These are phyloP conservation scores for Fusarium sp. DNA, from an alignment of 2,329 filamentous ascomycete species.

Conservation along the genomic window DNA sequence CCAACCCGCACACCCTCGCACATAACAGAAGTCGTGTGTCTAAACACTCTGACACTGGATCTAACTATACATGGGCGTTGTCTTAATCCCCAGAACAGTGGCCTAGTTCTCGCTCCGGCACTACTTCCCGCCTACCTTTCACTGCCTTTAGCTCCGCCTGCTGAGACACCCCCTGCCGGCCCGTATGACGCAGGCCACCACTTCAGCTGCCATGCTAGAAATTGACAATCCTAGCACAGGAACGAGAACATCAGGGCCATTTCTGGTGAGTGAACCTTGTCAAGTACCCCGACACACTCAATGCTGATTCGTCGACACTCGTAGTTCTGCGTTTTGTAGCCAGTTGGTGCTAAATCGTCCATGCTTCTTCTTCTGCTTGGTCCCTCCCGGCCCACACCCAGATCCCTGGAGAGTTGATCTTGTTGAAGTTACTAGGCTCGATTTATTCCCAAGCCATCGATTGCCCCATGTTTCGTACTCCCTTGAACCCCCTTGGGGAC, in stretches of 20 bases:
- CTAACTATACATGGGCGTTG: constrained; percentile 18
- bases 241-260: constrained; percentile 39
- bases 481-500: constrained; percentile 47
- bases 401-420: constrained; percentile 55
- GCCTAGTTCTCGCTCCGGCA: constrained; percentile 41
- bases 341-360: constrained; percentile 45
- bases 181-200: constrained; percentile 51
- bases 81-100: constrained; percentile 39
- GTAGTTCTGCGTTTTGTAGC: constrained; percentile 52
- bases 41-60: constrained; percentile 26
- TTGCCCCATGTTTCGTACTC: constrained; percentile 51
- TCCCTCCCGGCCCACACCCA: constrained; percentile 52
- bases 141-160: constrained; percentile 49
- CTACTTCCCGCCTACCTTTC: constrained; percentile 45
- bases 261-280: constrained; percentile 35
- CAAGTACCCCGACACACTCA: constrained; percentile 23
- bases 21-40: constrained; percentile 1
- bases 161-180: constrained; percentile 52
- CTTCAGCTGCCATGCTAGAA: constrained; percentile 44
- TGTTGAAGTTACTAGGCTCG: constrained; percentile 50
- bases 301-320: constrained; percentile 47
- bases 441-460: constrained; percentile 54
- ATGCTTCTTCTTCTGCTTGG: constrained; percentile 46
- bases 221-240: constrained; percentile 43
- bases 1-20: constrained; percentile 33